phyloP scores from a whole-genome alignment of 345 rosid species.

The Aethionema arabicum region DNA sequence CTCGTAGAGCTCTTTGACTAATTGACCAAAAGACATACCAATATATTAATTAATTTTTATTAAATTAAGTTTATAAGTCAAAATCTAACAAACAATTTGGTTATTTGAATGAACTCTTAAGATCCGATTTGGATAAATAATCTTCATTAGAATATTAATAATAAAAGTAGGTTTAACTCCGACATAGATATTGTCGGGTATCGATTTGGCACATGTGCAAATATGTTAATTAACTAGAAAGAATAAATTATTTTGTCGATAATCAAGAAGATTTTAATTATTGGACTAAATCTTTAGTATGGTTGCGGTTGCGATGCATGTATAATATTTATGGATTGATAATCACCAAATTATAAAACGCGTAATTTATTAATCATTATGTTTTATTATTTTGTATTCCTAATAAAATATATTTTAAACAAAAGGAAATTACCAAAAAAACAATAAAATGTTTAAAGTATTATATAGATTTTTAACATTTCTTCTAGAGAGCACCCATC shows the following conservation, averaged over 20 bases:
- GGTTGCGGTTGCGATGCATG: too few relatives aligned
- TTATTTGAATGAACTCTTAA: constrained; percentile 5
- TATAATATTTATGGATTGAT: too few relatives aligned
- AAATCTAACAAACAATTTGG: constrained; percentile 18
- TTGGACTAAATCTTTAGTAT: too few relatives aligned
- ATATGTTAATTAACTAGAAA: constrained; percentile 7
- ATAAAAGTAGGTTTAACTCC: constrained; percentile 4
- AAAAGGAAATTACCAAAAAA: too few relatives aligned
- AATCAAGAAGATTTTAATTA: too few relatives aligned
- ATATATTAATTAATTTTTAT: background rate
- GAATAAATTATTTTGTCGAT: too few relatives aligned
- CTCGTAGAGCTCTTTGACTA: constrained; percentile 30
- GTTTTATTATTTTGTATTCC: too few relatives aligned
- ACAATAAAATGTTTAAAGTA: too few relatives aligned
- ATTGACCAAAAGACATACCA: constrained; percentile 23
- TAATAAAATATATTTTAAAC: too few relatives aligned
- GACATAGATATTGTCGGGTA: constrained; percentile 1
- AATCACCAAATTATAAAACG: too few relatives aligned
- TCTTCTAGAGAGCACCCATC: constrained; percentile 16
- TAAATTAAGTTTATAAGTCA: constrained; percentile 24
- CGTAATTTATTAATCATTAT: too few relatives aligned
- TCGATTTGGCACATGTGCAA: constrained; percentile 12
- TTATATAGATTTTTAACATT: background rate
- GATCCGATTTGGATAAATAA: constrained; percentile 5
- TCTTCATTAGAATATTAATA: background rate